phyloP scores from a whole-genome alignment of 192 early-diverging fungal species.

The Podila clonocystis region DNA sequence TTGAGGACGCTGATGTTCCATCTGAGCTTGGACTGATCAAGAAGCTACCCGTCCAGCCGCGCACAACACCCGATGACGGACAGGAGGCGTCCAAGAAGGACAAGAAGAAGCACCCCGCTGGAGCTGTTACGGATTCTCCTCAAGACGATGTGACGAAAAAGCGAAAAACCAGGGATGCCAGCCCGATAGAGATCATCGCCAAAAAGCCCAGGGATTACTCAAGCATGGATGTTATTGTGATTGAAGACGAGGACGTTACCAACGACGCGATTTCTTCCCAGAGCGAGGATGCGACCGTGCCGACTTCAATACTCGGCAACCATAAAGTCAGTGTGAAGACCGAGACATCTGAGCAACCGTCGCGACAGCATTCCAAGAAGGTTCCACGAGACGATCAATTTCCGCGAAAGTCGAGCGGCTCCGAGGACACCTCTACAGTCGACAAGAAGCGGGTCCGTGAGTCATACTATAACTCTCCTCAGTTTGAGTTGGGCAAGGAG shows the following conservation, averaged over 20 bases:
- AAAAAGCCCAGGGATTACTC: background rate
- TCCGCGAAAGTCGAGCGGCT: background rate
- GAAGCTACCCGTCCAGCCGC: too few relatives aligned
- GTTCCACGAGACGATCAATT: background rate
- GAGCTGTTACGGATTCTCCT: background rate
- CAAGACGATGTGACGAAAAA: background rate
- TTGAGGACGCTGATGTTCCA: too few relatives aligned
- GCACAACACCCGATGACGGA: too few relatives aligned
- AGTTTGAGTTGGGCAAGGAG: too few relatives aligned
- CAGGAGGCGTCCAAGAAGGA: too few relatives aligned
- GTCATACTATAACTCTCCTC: too few relatives aligned
- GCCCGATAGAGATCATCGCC: background rate
- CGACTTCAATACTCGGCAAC: background rate
- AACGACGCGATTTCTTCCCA: too few relatives aligned
- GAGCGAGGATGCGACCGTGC: background rate
- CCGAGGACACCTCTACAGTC: background rate
- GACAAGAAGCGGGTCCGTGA: too few relatives aligned
- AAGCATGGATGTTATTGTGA: background rate
- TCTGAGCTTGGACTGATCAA: too few relatives aligned
- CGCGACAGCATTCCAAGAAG: background rate
- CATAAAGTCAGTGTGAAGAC: background rate
- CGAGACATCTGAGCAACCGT: background rate
- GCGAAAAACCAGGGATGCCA: background rate
- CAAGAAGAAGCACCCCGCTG: too few relatives aligned
- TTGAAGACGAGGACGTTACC: background rate